Percentiles rank a stretch among this genome's conserved stretches.
Evolutionary conservation across 345 rosid genomes (phyloP).

Genomic region (Populus deltoides): DNA sequence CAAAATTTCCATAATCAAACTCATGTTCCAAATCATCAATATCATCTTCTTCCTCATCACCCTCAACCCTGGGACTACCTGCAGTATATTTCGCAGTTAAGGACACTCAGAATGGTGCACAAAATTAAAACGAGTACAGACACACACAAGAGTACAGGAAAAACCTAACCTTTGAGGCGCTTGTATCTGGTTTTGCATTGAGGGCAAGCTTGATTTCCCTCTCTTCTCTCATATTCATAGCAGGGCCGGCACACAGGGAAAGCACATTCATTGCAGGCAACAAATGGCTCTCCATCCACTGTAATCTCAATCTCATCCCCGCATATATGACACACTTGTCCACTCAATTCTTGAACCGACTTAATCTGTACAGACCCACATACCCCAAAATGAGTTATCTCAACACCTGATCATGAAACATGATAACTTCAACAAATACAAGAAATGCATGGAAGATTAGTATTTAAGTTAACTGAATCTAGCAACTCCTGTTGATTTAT

Average conservation of each 20-base stretch:
- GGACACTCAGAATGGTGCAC: neutral
- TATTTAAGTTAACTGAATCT: neutral
- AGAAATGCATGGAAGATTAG: neutral
- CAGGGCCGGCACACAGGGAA: slow-evolving; percentile 97
- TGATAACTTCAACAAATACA: slow-evolving; percentile 1
- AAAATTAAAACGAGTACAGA: neutral
- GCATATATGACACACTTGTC: slow-evolving; percentile 87
- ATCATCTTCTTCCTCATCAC: slow-evolving; percentile 95
- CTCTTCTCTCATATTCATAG: slow-evolving; percentile 93
- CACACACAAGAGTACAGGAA: neutral
- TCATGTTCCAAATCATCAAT: slow-evolving; percentile 91
- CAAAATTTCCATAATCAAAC: slow-evolving; percentile 57
- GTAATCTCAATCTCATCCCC: slow-evolving; percentile 81
- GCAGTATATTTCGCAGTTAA: slow-evolving; percentile 23
- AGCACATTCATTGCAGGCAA: slow-evolving; percentile 98
- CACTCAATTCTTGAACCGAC: slow-evolving; percentile 83
- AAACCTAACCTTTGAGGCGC: slow-evolving; percentile 73
- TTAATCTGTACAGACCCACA: slow-evolving; percentile 54
- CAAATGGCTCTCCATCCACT: slow-evolving; percentile 68
- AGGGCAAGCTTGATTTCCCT: slow-evolving; percentile 95
- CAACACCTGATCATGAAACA: slow-evolving; percentile 12
- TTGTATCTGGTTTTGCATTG: slow-evolving; percentile 93
- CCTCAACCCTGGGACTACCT: slow-evolving; percentile 96
- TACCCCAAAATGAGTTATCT: slow-evolving; percentile 4
- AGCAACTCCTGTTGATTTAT: neutral